Evolutionary conservation across 257 asterid species (phyloP), one percentile per base, ranked within the genome.

Genomic region (Leptodermis oblonga): DNA sequence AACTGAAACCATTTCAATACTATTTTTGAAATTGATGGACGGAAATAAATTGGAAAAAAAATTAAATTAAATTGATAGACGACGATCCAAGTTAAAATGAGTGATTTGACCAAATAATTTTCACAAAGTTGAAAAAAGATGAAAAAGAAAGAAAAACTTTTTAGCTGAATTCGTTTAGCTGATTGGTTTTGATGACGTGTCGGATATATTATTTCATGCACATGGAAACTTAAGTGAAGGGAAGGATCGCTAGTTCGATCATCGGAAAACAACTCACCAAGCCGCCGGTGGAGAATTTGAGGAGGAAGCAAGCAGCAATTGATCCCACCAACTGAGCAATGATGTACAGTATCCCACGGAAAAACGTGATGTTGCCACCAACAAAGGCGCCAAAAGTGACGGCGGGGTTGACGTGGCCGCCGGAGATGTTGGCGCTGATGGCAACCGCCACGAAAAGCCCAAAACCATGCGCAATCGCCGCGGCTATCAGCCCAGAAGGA

Each of bases 371-470:
- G 75, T 85, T 77, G 2, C 95, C 95, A 36, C 95, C 95, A 7
- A 87, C 75, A 43, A 87, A 87, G 33, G 88, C 70, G 46, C 91
- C 91, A 45, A 87, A 72, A 0, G 93, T 87, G 12, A 86, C 92
- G 62, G 92, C 92, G 8, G 92, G 92, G 77, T 86, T 87, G 37
- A 87, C 90, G 41, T 87, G 95, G 59, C 95, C 95, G 68, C 91
- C 89, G 73, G 95, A 87, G 65, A 87, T 83, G 78, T 87, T 87
- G 5, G 88, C 84, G 0, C 75, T 30, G 12, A 79, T 30, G 0
- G 91, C 22, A 0, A 87, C 90, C 12, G 84, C 89, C 28, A 87
- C 87, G 41, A 87, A 85, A 8, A 87, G 81, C 20, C 65, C 95
- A 43, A 87, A 74, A 52, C 54, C 86, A 45, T 85, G 82, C 15